Percentiles rank a stretch among this genome's conserved stretches.
Conservation (phyloP, 2,329 filamentous ascomycete species). For the Hypomyces perniciosus region DNA sequence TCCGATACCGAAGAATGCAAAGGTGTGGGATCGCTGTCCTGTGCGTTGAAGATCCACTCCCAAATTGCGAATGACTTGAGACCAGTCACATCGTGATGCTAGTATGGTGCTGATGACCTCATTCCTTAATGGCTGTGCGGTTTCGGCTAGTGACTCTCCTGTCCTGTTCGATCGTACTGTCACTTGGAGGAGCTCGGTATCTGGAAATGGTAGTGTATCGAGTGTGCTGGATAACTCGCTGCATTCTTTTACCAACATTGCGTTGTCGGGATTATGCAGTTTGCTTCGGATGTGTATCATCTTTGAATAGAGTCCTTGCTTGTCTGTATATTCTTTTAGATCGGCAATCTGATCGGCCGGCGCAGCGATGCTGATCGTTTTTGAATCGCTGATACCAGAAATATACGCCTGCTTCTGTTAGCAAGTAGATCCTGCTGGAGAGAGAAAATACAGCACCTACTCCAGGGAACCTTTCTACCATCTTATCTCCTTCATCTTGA, state of each 20-base stretch:
- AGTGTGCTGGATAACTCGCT: slow-evolving; percentile 7
- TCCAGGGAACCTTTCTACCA: background rate
- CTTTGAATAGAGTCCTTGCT: slow-evolving; percentile 13
- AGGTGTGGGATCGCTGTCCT: slow-evolving; percentile 5
- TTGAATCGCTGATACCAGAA: slow-evolving; percentile 14
- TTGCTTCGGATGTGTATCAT: slow-evolving; percentile 16
- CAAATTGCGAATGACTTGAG: slow-evolving; percentile 9
- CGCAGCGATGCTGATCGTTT: slow-evolving; percentile 14
- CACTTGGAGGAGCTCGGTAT: slow-evolving; percentile 4
- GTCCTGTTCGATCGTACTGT: slow-evolving; percentile 14
- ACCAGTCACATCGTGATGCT: slow-evolving; percentile 14
- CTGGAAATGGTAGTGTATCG: background rate
- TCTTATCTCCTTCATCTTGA: background rate
- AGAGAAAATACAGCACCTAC: background rate
- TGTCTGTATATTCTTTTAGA: slow-evolving; percentile 10
- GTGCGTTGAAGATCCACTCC: slow-evolving; percentile 12
- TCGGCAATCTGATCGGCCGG: slow-evolving; percentile 9
- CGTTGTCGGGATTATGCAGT: slow-evolving; percentile 14
- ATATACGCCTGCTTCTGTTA: slow-evolving; percentile 11
- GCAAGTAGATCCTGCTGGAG: background rate
- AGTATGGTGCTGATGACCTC: slow-evolving; percentile 16
- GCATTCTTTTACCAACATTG: slow-evolving; percentile 10
- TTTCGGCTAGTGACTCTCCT: slow-evolving; percentile 2
- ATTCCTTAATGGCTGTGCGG: slow-evolving; percentile 6
- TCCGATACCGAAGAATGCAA: slow-evolving; percentile 15